Evolutionary conservation across 2,329 filamentous ascomycete genomes (phyloP).

Genomic region (Penicillium sp.): DNA sequence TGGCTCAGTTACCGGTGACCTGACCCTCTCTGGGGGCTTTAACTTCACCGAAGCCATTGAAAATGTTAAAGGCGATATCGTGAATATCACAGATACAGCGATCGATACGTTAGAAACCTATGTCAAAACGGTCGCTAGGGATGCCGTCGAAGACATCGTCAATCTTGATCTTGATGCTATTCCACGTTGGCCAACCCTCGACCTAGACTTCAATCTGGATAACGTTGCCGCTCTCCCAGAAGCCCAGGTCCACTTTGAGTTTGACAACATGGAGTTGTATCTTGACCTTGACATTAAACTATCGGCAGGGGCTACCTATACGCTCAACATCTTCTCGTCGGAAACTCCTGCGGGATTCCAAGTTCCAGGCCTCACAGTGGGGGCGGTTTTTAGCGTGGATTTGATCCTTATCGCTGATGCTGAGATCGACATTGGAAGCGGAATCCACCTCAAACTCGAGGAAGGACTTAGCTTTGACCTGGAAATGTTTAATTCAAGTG

Average conservation of each 20-base stretch:
- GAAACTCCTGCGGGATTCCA: slow-evolving; percentile 46
- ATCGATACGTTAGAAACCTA: slow-evolving; percentile 1
- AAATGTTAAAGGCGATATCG: neutral
- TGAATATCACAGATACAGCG: neutral
- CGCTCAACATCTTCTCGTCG: slow-evolving; percentile 51
- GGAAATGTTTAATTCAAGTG: slow-evolving; percentile 51
- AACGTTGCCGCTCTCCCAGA: slow-evolving; percentile 35
- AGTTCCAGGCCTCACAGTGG: slow-evolving; percentile 45
- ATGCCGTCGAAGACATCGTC: neutral
- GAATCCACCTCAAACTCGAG: slow-evolving; percentile 57
- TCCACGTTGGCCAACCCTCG: slow-evolving; percentile 30
- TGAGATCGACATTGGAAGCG: slow-evolving; percentile 53
- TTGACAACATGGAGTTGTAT: slow-evolving; percentile 56
- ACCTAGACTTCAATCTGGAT: slow-evolving; percentile 35
- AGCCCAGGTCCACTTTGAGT: slow-evolving; percentile 39
- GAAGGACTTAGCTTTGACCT: slow-evolving; percentile 52
- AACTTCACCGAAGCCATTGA: slow-evolving; percentile 25
- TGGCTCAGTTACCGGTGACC: slow-evolving; percentile 45
- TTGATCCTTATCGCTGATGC: slow-evolving; percentile 52
- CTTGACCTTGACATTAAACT: slow-evolving; percentile 49
- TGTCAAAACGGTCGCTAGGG: neutral
- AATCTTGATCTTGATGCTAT: neutral
- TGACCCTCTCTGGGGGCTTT: slow-evolving; percentile 42
- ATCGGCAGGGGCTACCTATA: slow-evolving; percentile 46
- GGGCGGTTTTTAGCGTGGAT: slow-evolving; percentile 52